These are phyloP conservation scores for Smallanthus sonchifolius DNA, from an alignment of 129 eudicot genomes.

Conservation along the genomic window DNA sequence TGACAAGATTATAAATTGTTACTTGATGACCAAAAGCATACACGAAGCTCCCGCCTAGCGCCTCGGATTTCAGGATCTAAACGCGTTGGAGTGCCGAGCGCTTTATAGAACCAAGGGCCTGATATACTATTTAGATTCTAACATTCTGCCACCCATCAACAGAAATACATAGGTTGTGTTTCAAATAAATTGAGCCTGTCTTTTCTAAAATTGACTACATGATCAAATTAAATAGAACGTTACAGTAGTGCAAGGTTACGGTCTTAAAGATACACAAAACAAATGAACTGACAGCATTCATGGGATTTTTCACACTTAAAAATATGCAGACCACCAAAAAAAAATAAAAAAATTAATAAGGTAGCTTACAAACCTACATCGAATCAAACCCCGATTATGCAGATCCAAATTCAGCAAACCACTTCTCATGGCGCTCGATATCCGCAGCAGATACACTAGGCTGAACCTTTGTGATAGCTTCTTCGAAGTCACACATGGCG, in stretches of 20 bases:
- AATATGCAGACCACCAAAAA: not conserved
- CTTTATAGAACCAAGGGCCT: not conserved
- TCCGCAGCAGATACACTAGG: constrained; percentile 81
- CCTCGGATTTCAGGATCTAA: too few species aligned
- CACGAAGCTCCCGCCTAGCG: too few species aligned
- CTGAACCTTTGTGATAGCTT: constrained; percentile 72
- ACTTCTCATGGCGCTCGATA: constrained; percentile 78
- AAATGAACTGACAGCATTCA: not conserved
- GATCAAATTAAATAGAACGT: not conserved
- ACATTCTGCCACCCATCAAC: not conserved
- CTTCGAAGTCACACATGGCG: constrained; percentile 91
- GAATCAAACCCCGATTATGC: constrained; percentile 29
- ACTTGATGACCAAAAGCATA: too few species aligned
- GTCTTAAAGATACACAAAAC: constrained; percentile 1
- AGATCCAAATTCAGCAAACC: constrained; percentile 84
- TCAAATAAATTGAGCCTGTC: not conserved
- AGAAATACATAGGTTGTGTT: not conserved
- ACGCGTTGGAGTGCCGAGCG: too few species aligned
- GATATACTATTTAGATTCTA: not conserved
- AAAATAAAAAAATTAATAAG: not conserved
- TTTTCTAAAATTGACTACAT: too few species aligned
- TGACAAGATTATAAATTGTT: too few species aligned
- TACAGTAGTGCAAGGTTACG: not conserved
- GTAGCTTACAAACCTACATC: not conserved
- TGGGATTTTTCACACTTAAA: not conserved